Percentiles rank a stretch among this genome's conserved stretches.
Evolutionary conservation across 129 eudicot genomes (phyloP).

Genomic region (carrot (Daucus carota)): DH1_v3.0 NC_030389.2:33469501-33470000

Average conservation of each 20-base stretch:
- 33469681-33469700: slow-evolving; percentile 68
- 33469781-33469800: not conserved
- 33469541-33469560: slow-evolving; percentile 20
- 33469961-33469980: not conserved
- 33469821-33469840: not conserved
- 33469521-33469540: slow-evolving; percentile 34
- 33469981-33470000: too few species aligned
- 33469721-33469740: slow-evolving; percentile 12
- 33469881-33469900: too few species aligned
- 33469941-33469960: not conserved
- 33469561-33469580: slow-evolving; percentile 28
- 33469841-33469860: not conserved
- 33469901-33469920: too few species aligned
- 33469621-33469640: slow-evolving; percentile 16
- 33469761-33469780: not conserved
- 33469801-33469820: not conserved
- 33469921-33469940: not conserved
- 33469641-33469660: slow-evolving; percentile 28
- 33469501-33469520: slow-evolving; percentile 31
- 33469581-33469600: not conserved
- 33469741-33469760: slow-evolving; percentile 28
- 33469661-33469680: slow-evolving; percentile 27
- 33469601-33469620: not conserved
- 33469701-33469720: slow-evolving; percentile 23
- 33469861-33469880: not conserved